These are phyloP conservation scores for Penicillium sp. DNA, from an alignment of 2,329 filamentous ascomycete species.

Conservation along the genomic window DNA sequence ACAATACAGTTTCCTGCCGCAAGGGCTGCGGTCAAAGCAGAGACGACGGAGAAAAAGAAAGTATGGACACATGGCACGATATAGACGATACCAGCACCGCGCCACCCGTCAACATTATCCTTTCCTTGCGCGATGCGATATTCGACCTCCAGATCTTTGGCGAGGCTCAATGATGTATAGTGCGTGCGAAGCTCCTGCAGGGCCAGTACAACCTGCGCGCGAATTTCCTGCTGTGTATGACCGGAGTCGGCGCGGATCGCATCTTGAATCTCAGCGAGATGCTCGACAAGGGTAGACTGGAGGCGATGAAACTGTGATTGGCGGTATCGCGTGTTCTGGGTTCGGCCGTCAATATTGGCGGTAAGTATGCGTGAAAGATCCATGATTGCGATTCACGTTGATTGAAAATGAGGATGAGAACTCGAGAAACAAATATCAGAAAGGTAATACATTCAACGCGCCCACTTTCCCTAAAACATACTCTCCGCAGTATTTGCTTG, in stretches of 20 bases:
- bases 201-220: constrained; percentile 26
- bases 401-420: neutral
- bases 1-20: constrained; percentile 54
- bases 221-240: constrained; percentile 33
- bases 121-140: constrained; percentile 24
- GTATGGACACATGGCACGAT: constrained; percentile 52
- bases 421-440: neutral
- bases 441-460: neutral
- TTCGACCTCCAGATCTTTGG: constrained; percentile 21
- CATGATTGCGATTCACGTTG: constrained; percentile 5
- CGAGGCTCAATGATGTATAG: constrained; percentile 20
- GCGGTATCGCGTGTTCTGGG: constrained; percentile 39
- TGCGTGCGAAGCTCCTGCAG: constrained; percentile 28
- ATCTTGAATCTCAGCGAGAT: constrained; percentile 29
- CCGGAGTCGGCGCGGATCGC: constrained; percentile 34
- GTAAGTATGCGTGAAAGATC: constrained; percentile 31
- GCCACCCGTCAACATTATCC: constrained; percentile 14
- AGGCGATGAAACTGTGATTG: constrained; percentile 42
- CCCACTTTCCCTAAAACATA: neutral
- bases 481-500: neutral
- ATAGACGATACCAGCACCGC: constrained; percentile 37
- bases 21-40: constrained; percentile 48
- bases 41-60: constrained; percentile 49
- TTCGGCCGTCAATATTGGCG: constrained; percentile 41
- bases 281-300: constrained; percentile 32